Percentiles rank a stretch among this genome's conserved stretches.
These are phyloP conservation scores for Sporothrix sp. DNA, from an alignment of 2,329 filamentous ascomycete species.

Conservation along the genomic window DNA sequence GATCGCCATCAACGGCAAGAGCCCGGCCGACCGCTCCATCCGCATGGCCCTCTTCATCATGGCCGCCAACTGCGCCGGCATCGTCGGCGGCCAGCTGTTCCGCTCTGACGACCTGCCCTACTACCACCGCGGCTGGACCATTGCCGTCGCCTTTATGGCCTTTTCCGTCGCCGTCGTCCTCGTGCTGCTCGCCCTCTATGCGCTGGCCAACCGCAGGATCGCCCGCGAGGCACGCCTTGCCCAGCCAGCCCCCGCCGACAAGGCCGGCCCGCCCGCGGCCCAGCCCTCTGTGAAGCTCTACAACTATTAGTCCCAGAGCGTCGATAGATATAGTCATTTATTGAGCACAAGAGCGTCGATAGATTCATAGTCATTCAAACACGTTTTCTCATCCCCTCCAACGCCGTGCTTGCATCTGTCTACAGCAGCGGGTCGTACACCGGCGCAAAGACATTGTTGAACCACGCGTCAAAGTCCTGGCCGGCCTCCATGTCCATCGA, in stretches of 20 bases:
- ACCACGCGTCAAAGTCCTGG: slow-evolving; percentile 13
- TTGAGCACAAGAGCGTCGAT: too few relatives aligned
- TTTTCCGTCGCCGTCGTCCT: background rate
- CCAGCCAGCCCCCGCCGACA: too few relatives aligned
- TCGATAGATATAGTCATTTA: background rate
- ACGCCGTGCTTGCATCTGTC: too few relatives aligned
- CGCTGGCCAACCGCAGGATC: background rate
- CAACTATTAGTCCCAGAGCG: slow-evolving; percentile 1
- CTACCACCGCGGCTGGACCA: slow-evolving; percentile 37
- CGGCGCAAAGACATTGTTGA: slow-evolving; percentile 12
- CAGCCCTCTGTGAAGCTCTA: background rate
- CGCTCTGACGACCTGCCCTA: slow-evolving; percentile 39
- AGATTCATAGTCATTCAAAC: too few relatives aligned
- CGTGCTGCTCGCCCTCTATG: slow-evolving; percentile 2
- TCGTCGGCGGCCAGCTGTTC: slow-evolving; percentile 53
- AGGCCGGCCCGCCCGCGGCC: background rate
- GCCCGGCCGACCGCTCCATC: background rate
- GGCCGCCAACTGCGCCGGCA: slow-evolving; percentile 52
- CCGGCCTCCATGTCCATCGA: slow-evolving; percentile 10
- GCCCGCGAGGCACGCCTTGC: background rate
- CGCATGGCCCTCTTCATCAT: slow-evolving; percentile 40
- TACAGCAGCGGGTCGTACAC: slow-evolving; percentile 5
- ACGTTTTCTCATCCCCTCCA: too few relatives aligned
- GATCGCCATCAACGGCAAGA: slow-evolving; percentile 13
- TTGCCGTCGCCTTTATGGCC: slow-evolving; percentile 13